These are phyloP conservation scores for Graphiopsis chlorocephala DNA, from an alignment of 2,329 filamentous ascomycete species.

Conservation along the genomic window DNA sequence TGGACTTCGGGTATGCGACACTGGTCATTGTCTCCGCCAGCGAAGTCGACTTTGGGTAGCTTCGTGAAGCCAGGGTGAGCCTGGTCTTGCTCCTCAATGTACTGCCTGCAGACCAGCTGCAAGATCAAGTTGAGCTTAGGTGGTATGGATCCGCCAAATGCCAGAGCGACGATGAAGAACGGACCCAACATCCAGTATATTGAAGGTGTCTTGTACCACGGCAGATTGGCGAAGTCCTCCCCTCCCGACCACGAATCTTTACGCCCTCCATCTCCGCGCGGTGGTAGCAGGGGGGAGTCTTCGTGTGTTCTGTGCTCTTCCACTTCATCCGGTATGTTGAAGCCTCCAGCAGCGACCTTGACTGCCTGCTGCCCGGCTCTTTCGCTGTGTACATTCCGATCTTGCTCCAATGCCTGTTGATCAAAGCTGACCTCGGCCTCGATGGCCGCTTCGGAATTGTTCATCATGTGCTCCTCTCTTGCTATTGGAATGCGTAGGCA, in stretches of 20 bases:
- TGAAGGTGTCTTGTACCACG: conserved; percentile 63
- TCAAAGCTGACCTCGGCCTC: conserved; percentile 35
- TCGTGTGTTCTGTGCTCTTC: conserved; percentile 24
- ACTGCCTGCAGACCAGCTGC: conserved; percentile 76
- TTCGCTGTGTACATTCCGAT: conserved; percentile 18
- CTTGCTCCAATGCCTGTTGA: conserved; percentile 18
- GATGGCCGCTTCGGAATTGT: conserved; percentile 32
- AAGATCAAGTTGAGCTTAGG: conserved; percentile 86
- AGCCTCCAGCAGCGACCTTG: conserved; percentile 25
- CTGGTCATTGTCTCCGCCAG: conserved; percentile 66
- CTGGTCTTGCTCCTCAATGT: conserved; percentile 67
- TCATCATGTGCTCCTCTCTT: conserved; percentile 23
- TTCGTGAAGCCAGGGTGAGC: conserved; percentile 59
- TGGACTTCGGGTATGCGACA: conserved; percentile 78
- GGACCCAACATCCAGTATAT: conserved; percentile 81
- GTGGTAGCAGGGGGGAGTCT: conserved; percentile 26
- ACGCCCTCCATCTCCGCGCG: conserved; percentile 21
- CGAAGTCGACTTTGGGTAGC: conserved; percentile 61
- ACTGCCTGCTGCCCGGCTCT: conserved; percentile 22
- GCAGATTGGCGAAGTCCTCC: conserved; percentile 57
- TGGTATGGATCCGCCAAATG: conserved; percentile 81
- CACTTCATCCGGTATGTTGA: conserved; percentile 16
- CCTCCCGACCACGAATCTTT: conserved; percentile 26
- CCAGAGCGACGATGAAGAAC: conserved; percentile 77
- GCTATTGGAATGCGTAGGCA: not conserved